phyloP scores from a whole-genome alignment of 495 filamentous ascomycete genomes.

The Penicillium atrosanguineum region DNA sequence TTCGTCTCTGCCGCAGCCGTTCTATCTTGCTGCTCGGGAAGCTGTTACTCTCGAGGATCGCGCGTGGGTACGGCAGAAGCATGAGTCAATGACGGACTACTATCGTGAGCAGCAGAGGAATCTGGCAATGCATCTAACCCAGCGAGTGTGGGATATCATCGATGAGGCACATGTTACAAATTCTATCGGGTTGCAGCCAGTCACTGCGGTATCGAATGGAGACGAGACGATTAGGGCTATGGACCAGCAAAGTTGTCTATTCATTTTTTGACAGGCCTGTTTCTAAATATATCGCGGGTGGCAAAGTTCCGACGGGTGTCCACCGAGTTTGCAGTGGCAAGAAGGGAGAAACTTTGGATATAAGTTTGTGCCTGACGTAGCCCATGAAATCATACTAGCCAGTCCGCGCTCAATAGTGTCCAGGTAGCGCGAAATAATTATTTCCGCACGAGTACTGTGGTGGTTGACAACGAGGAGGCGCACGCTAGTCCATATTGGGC shows the following conservation, averaged over 20 bases:
- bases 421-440: not conserved
- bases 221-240: constrained; percentile 16
- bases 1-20: constrained; percentile 27
- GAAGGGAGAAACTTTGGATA: not conserved
- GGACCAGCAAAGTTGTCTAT: constrained; percentile 21
- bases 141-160: constrained; percentile 22
- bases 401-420: not conserved
- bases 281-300: not conserved
- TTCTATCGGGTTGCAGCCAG: not conserved
- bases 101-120: constrained; percentile 30
- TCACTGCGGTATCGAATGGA: constrained; percentile 2
- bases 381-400: not conserved
- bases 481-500: constrained; percentile 10
- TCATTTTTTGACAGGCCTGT: constrained; percentile 21
- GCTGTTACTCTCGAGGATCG: constrained; percentile 20
- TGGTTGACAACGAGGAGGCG: not conserved
- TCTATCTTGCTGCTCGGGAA: constrained; percentile 28
- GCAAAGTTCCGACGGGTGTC: not conserved
- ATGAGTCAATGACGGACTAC: constrained; percentile 29
- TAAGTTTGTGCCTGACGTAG: constrained; percentile 2
- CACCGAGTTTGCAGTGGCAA: not conserved
- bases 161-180: constrained; percentile 5
- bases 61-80: constrained; percentile 24
- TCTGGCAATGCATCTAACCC: constrained; percentile 25
- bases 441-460: not conserved